Evolutionary conservation across 2,329 filamentous ascomycete genomes (phyloP).

Genomic region (Pseudogymnoascus sp.): DNA sequence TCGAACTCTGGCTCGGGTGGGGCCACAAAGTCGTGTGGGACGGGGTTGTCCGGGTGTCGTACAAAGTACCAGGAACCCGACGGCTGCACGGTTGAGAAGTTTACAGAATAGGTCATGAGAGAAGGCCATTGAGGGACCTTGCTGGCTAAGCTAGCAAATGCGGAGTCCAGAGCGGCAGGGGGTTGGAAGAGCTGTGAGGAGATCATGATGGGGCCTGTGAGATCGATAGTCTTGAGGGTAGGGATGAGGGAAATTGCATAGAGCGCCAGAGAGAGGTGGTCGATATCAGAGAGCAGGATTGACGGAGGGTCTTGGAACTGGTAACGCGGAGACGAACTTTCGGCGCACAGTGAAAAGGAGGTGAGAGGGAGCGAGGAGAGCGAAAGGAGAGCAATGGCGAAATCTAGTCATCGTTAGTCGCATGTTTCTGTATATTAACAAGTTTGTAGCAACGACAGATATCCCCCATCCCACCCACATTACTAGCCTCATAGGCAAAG

Average conservation of each 20-base stretch:
- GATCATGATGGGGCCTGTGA: conserved; percentile 9
- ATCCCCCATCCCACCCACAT: background rate
- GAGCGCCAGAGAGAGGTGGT: conserved; percentile 8
- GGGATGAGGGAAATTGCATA: conserved; percentile 8
- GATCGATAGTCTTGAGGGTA: conserved; percentile 4
- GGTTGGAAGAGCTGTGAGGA: conserved; percentile 8
- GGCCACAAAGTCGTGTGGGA: background rate
- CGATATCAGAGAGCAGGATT: background rate
- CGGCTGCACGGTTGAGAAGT: background rate
- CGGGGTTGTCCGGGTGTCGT: background rate
- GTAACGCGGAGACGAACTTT: background rate
- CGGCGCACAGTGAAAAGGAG: background rate
- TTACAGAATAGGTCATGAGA: background rate
- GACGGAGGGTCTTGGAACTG: conserved; percentile 1
- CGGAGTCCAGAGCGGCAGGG: background rate
- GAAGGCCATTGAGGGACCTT: background rate
- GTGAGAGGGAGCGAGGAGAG: conserved; percentile 1
- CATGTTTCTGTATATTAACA: background rate
- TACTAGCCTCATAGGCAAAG: background rate
- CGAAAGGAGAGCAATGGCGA: background rate
- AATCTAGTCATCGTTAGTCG: background rate
- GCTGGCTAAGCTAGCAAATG: background rate
- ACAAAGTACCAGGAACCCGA: conserved; percentile 8
- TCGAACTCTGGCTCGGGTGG: background rate
- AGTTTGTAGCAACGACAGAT: background rate